Conservation (phyloP, 2,329 filamentous ascomycete genomes). For the Boeremia lycopersici region DNA sequence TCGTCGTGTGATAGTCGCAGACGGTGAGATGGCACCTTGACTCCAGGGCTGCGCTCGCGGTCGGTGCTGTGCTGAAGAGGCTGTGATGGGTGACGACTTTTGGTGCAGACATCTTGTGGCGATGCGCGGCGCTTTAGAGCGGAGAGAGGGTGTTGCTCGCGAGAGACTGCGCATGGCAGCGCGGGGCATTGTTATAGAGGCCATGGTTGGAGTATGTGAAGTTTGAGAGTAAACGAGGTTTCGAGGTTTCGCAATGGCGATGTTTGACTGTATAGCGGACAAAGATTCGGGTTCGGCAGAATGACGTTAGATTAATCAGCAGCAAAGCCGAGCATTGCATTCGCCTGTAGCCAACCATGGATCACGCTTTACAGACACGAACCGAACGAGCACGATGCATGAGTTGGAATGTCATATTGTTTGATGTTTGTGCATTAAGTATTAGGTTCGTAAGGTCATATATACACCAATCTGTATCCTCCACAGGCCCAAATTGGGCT, state of each 20-base stretch:
- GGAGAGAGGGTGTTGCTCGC: slow-evolving; percentile 29
- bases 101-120: slow-evolving; percentile 47
- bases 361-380: not conserved
- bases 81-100: slow-evolving; percentile 39
- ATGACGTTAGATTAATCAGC: slow-evolving; percentile 38
- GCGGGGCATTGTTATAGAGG: slow-evolving; percentile 35
- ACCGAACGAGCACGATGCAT: not conserved
- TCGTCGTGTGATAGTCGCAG: slow-evolving; percentile 51
- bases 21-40: slow-evolving; percentile 18
- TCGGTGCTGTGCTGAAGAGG: slow-evolving; percentile 40
- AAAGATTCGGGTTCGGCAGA: slow-evolving; percentile 18
- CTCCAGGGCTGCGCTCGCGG: slow-evolving; percentile 36
- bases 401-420: not conserved
- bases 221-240: not conserved
- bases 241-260: slow-evolving; percentile 19
- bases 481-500: not conserved
- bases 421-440: not conserved
- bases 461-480: slow-evolving; percentile 8
- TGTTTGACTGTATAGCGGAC: slow-evolving; percentile 9
- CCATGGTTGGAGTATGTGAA: slow-evolving; percentile 25
- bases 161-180: slow-evolving; percentile 38
- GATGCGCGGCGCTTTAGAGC: slow-evolving; percentile 30
- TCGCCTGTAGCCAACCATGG: not conserved
- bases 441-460: slow-evolving; percentile 19
- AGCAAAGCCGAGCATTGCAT: not conserved